Conservation (phyloP, 2,329 filamentous ascomycete genomes). For the Domatiomyces globalis region DNA sequence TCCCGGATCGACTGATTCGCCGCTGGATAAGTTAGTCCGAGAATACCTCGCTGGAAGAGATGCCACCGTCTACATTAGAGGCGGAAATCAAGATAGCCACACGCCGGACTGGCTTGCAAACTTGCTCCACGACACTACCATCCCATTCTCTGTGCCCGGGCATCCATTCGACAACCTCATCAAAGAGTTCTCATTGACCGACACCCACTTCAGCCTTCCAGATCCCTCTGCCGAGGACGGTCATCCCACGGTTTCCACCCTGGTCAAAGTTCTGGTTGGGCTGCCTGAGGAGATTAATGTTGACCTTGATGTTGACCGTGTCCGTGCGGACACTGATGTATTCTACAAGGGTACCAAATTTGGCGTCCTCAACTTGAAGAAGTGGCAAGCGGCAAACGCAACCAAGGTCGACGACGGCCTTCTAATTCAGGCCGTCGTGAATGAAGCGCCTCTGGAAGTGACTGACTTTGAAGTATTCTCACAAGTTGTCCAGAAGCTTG, state of each 20-base stretch:
- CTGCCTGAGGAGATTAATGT: conserved; percentile 81
- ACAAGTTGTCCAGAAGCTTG: conserved; percentile 62
- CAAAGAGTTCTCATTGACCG: conserved; percentile 69
- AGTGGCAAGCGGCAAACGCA: conserved; percentile 79
- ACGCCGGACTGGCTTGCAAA: conserved; percentile 74
- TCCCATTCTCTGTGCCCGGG: conserved; percentile 74
- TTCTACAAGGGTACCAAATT: conserved; percentile 65
- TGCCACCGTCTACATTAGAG: conserved; percentile 69
- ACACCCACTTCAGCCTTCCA: conserved; percentile 77
- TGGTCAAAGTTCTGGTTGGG: conserved; percentile 62
- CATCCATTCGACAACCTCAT: conserved; percentile 69
- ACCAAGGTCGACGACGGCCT: conserved; percentile 52
- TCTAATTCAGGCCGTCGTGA: conserved; percentile 60
- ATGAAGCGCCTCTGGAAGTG: conserved; percentile 67
- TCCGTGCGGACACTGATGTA: conserved; percentile 67
- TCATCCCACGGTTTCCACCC: conserved; percentile 67
- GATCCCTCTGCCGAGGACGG: conserved; percentile 62
- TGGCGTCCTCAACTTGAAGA: conserved; percentile 60
- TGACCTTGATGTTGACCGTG: conserved; percentile 58
- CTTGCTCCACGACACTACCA: conserved; percentile 63
- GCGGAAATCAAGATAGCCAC: conserved; percentile 51
- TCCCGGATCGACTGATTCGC: conserved; percentile 63
- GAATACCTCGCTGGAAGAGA: conserved; percentile 69
- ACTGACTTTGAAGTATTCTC: conserved; percentile 67
- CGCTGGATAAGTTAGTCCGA: conserved; percentile 66